phyloP scores from a whole-genome alignment of 1,139 yeast species.

The Magnusiomyces tetraspermus region DNA sequence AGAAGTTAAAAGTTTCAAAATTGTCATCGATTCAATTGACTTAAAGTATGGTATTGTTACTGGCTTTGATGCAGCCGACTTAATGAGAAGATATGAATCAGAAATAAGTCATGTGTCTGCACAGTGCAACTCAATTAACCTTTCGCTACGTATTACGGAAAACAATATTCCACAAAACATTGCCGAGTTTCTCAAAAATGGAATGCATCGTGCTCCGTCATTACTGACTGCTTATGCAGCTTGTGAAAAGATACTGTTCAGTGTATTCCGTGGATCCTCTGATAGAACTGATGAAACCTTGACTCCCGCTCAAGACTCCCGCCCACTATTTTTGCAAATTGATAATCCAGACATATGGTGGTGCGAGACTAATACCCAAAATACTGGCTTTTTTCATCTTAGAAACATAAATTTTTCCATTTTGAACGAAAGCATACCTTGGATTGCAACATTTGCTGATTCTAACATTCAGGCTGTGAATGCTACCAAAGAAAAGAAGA shows the following conservation, averaged over 20 bases:
- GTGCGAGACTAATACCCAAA: slow-evolving; percentile 20
- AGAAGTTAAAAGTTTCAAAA: slow-evolving; percentile 39
- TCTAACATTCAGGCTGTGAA: slow-evolving; percentile 17
- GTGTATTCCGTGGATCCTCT: slow-evolving; percentile 19
- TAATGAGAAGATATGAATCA: slow-evolving; percentile 8
- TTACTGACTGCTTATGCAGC: slow-evolving; percentile 19
- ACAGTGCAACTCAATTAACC: slow-evolving; percentile 20
- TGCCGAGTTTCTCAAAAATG: slow-evolving; percentile 19
- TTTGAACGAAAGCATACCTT: slow-evolving; percentile 21
- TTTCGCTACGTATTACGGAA: slow-evolving; percentile 19
- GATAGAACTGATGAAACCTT: slow-evolving; percentile 9
- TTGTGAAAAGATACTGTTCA: slow-evolving; percentile 19
- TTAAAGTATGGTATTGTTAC: slow-evolving; percentile 38
- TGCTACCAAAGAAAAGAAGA: slow-evolving; percentile 9
- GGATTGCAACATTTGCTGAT: slow-evolving; percentile 23
- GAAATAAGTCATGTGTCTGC: slow-evolving; percentile 20
- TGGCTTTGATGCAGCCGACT: slow-evolving; percentile 9
- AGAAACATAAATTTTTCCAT: slow-evolving; percentile 24
- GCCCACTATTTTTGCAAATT: slow-evolving; percentile 24
- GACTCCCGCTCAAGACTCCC: slow-evolving; percentile 8
- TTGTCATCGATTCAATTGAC: slow-evolving; percentile 43
- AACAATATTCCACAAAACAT: slow-evolving; percentile 18
- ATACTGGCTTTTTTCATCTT: slow-evolving; percentile 24
- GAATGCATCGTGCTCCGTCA: slow-evolving; percentile 18
- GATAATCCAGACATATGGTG: slow-evolving; percentile 27